phyloP scores from a whole-genome alignment of 805 yeast species.

The Yamadazyma philogaea region DNA sequence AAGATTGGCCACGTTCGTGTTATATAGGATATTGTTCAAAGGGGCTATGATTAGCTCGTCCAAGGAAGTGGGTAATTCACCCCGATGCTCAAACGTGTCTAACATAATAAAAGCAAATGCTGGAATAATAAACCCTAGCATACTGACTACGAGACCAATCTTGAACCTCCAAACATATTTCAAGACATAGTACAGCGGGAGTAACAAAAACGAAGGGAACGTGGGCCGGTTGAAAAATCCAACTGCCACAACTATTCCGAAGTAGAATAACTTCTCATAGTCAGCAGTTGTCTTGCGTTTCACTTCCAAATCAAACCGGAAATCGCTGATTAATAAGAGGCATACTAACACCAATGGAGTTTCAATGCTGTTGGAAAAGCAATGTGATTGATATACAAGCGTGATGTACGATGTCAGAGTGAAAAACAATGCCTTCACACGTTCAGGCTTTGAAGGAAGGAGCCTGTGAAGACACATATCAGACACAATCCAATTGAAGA shows the following conservation, averaged over 20 bases:
- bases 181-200: slow-evolving; percentile 55
- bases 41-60: slow-evolving; percentile 60
- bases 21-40: slow-evolving; percentile 71
- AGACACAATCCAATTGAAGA: slow-evolving; percentile 33
- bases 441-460: slow-evolving; percentile 48
- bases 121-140: slow-evolving; percentile 32
- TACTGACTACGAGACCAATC: slow-evolving; percentile 28
- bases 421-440: slow-evolving; percentile 47
- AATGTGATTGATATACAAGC: slow-evolving; percentile 76
- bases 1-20: slow-evolving; percentile 55
- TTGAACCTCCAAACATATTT: slow-evolving; percentile 40
- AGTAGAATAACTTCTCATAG: slow-evolving; percentile 17
- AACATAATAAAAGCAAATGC: slow-evolving; percentile 38
- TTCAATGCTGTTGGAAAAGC: slow-evolving; percentile 87
- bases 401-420: slow-evolving; percentile 65
- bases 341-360: slow-evolving; percentile 52
- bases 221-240: slow-evolving; percentile 87
- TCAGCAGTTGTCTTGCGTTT: slow-evolving; percentile 1
- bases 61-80: slow-evolving; percentile 13
- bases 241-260: slow-evolving; percentile 52
- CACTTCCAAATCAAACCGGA: slow-evolving; percentile 24
- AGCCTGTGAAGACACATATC: slow-evolving; percentile 46
- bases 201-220: slow-evolving; percentile 66
- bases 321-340: slow-evolving; percentile 48
- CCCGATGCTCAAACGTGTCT: slow-evolving; percentile 51